Evolutionary conservation across 208 protist species (phyloP).

Genomic region (Leishmania tropica): DNA sequence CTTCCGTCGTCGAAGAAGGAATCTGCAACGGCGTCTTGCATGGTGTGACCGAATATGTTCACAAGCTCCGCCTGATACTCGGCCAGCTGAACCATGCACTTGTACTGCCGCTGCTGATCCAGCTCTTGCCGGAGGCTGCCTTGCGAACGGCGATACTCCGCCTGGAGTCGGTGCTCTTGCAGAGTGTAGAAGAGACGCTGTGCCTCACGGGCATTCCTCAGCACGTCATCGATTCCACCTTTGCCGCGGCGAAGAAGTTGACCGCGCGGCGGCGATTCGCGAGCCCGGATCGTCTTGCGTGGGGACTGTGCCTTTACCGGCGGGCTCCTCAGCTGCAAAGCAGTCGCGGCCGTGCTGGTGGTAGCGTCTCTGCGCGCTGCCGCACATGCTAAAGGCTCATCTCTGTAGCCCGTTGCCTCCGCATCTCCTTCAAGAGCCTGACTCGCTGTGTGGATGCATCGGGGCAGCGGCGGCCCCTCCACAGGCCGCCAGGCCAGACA

Average conservation of each 20-base stretch:
- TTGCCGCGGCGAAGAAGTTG: constrained; percentile 46
- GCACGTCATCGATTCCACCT: constrained; percentile 52
- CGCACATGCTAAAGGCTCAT: background rate
- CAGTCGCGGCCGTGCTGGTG: background rate
- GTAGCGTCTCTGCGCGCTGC: background rate
- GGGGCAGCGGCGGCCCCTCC: constrained; percentile 23
- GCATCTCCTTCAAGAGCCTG: background rate
- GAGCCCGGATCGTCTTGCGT: background rate
- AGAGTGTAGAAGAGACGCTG: constrained; percentile 37
- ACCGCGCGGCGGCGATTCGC: constrained; percentile 14
- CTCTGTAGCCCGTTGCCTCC: background rate
- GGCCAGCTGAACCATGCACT: constrained; percentile 34
- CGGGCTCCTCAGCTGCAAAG: background rate
- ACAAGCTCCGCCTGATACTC: constrained; percentile 68
- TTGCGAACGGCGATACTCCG: constrained; percentile 37
- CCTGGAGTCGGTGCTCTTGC: constrained; percentile 37
- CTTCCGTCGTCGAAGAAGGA: constrained; percentile 43
- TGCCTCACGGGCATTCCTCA: constrained; percentile 41
- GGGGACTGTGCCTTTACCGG: background rate
- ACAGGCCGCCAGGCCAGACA: constrained; percentile 27
- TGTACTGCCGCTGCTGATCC: constrained; percentile 49
- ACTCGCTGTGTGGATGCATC: background rate
- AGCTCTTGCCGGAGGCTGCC: constrained; percentile 32
- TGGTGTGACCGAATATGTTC: constrained; percentile 49
- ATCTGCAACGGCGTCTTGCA: constrained; percentile 51